These are phyloP conservation scores for Corylus avellana DNA, from an alignment of 306 rosid genomes.

Conservation along the genomic window DNA sequence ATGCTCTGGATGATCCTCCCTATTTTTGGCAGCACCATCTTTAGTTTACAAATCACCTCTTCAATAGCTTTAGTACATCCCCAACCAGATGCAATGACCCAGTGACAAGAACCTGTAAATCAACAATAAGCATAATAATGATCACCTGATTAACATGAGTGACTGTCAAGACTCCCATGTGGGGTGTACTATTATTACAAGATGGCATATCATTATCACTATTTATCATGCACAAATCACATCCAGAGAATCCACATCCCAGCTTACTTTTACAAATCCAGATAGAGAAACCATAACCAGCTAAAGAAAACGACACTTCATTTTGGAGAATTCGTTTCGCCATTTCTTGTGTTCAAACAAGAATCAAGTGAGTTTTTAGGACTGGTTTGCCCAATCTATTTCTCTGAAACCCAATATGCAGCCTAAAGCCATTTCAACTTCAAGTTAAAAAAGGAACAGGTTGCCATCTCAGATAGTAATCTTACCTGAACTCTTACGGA, in stretches of 20 bases:
- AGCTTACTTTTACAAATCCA: background rate
- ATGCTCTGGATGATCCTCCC: background rate
- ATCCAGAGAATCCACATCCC: background rate
- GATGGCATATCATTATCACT: background rate
- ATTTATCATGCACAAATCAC: background rate
- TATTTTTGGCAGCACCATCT: background rate
- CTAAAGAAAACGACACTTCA: background rate
- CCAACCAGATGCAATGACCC: constrained; percentile 78
- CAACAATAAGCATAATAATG: constrained; percentile 5
- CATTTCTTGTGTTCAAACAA: background rate
- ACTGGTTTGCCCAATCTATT: background rate
- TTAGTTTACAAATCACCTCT: constrained; percentile 29
- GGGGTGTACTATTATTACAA: background rate
- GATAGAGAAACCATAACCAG: background rate
- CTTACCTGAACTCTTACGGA: constrained; percentile 58
- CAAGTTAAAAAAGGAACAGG: background rate
- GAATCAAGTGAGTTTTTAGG: background rate
- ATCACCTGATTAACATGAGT: background rate
- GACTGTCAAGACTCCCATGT: background rate
- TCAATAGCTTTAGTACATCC: constrained; percentile 50
- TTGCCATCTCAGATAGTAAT: background rate
- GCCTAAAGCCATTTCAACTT: background rate
- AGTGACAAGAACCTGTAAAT: constrained; percentile 71
- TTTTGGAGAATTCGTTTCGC: background rate
- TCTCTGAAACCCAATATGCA: background rate